Percentiles rank a stretch among this genome's conserved stretches.
These are phyloP conservation scores for Pulchroboletus neoregius DNA, from an alignment of 1,284 basidiomycete genomes.

Conservation along the genomic window DNA sequence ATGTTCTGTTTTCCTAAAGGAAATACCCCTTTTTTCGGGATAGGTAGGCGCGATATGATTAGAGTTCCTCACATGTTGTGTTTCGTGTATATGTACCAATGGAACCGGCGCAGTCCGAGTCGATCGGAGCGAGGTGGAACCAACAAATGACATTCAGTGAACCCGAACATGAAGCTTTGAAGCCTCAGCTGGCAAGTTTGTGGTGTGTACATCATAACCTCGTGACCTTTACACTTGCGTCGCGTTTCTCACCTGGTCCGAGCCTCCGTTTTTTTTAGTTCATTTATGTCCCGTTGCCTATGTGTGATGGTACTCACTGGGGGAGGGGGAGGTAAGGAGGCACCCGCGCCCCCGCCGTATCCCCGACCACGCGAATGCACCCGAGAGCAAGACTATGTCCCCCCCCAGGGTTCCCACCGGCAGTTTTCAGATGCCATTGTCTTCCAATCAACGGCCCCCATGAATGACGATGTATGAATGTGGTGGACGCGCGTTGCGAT, in stretches of 20 bases:
- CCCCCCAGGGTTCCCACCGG: no score
- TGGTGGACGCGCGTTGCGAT: no score
- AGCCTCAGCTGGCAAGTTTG: background rate
- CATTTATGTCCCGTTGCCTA: no score
- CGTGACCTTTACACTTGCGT: background rate
- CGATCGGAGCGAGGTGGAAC: background rate
- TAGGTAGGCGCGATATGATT: background rate
- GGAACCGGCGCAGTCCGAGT: background rate
- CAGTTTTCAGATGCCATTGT: no score
- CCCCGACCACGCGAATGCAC: no score
- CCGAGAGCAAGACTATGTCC: no score
- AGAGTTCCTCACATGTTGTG: background rate
- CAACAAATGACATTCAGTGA: background rate
- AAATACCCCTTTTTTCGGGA: background rate
- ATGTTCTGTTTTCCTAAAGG: conserved; percentile 13
- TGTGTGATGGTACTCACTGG: no score
- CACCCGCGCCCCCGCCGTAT: no score
- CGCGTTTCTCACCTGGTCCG: background rate
- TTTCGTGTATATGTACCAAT: conserved; percentile 1
- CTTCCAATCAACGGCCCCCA: no score
- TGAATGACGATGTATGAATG: no score
- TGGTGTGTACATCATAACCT: background rate
- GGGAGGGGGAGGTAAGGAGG: no score
- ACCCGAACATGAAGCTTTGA: background rate
- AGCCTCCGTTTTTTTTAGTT: background rate